A percentile compares a stretch with the other conserved stretches of the same genome.
Conservation (phyloP, 2,329 filamentous ascomycete genomes). For the Fusarium pseudonygamai region DNA sequence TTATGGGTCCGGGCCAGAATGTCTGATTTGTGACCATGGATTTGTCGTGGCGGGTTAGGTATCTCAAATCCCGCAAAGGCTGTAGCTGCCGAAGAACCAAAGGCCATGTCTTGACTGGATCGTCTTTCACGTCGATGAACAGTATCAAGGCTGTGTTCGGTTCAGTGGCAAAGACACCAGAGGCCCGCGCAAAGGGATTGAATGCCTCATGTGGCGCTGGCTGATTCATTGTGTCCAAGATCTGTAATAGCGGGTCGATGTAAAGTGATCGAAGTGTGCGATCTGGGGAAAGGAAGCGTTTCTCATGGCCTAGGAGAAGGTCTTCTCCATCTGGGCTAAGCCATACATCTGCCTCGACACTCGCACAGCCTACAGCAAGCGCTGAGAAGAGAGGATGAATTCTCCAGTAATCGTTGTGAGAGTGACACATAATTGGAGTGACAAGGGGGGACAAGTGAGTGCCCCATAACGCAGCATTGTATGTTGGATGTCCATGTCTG, state of each 20-base stretch:
- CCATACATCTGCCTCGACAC: too few relatives aligned
- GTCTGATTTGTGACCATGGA: neutral
- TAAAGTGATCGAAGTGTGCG: neutral
- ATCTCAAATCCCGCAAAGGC: neutral
- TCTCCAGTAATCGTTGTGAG: neutral
- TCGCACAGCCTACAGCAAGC: too few relatives aligned
- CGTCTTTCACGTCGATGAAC: neutral
- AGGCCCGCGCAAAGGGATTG: neutral
- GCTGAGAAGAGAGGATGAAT: too few relatives aligned
- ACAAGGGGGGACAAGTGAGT: neutral
- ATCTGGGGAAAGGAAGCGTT: neutral
- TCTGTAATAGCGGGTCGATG: neutral
- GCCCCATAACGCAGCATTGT: neutral
- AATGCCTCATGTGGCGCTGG: accelerated
- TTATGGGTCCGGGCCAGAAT: neutral
- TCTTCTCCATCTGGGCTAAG: too few relatives aligned
- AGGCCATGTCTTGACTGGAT: neutral
- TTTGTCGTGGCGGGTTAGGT: neutral
- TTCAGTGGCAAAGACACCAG: neutral
- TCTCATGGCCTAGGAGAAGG: too few relatives aligned
- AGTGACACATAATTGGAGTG: neutral
- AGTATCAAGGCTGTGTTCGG: neutral
- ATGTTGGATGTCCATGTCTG: neutral
- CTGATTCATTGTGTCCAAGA: neutral
- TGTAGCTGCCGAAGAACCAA: neutral